Evolutionary conservation across 139 green algal genomes (phyloP), one percentile per base, ranked within the genome.

Genomic region (Picochlorum sp.): DNA sequence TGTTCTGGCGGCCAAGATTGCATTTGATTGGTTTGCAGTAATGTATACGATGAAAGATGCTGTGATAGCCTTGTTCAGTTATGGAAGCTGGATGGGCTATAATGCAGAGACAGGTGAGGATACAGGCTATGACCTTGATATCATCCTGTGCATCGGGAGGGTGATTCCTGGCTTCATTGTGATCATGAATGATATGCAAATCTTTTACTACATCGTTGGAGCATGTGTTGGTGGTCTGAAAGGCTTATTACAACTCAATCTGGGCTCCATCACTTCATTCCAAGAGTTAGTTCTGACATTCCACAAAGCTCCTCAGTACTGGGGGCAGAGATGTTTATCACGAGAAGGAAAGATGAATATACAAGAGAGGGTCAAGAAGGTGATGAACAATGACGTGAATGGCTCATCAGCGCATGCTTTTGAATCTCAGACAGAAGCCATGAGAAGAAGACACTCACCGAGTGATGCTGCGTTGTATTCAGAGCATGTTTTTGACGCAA

Each of bases 21-120:
- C 67, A 3, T 88, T 90, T 45, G 83, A 88, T 63, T 85, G 75
- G 56, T 85, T 77, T 56, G 65, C 68, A 20, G 45, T 83, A 14
- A 76, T 83, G 47, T 45, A 50, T 37, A 74, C 76, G 2, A 64
- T 83, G 54, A 45, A 77, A 21, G 38, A 49, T 23, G 31, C 68
- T 4, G 61, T 83, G 15, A 47, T 52, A 11, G 76, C 57, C 55
- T 65, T 82, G 30, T 45, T 62, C 15, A 76, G 58, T 55, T 30
- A 75, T 52, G 38, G 49, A 55, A 59, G 62, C 55, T 81, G 70
- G 69, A 67, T 45, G 57, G 23, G 20, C 49, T 47, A 14, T 52
- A 51, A 15, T 18, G 28, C 10, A 30, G 24, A 51, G 26, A 20
- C 30, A 7, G 23, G 21, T 49, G 14, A 60, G n/a, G 16, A n/a